Evolutionary conservation across 495 filamentous ascomycete genomes (phyloP).

Genomic region (Penicillium parvum): DNA sequence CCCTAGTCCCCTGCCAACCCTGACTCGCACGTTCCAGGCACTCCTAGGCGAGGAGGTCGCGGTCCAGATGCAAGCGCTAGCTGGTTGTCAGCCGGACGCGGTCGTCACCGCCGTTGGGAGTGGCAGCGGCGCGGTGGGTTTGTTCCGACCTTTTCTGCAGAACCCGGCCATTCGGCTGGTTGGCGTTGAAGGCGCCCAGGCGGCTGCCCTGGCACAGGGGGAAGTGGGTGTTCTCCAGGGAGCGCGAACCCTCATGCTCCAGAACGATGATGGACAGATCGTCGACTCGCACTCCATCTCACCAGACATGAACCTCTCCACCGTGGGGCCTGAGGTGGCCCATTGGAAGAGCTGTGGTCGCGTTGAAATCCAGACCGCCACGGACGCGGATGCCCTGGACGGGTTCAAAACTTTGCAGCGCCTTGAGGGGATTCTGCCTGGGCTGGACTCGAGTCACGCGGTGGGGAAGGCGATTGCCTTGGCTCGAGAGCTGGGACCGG

Average conservation of each 20-base stretch:
- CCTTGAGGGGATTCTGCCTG: conserved; percentile 28
- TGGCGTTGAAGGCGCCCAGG: conserved; percentile 25
- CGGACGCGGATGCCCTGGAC: conserved; percentile 31
- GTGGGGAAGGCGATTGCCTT: conserved; percentile 21
- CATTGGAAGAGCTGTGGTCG: conserved; percentile 31
- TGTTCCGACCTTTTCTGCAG: conserved; percentile 30
- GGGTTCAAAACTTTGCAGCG: conserved; percentile 27
- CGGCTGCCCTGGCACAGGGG: conserved; percentile 25
- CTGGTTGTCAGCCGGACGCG: conserved; percentile 24
- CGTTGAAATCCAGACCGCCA: conserved; percentile 27
- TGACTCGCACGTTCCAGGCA: conserved; percentile 32
- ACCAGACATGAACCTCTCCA: conserved; percentile 32
- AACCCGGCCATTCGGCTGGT: conserved; percentile 15
- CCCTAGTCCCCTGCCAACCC: conserved; percentile 26
- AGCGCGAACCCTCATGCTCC: conserved; percentile 28
- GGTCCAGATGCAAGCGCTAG: conserved; percentile 19
- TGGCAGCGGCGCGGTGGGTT: conserved; percentile 25
- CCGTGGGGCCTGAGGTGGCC: conserved; percentile 31
- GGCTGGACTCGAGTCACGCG: conserved; percentile 34
- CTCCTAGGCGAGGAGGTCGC: conserved; percentile 33
- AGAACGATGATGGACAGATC: conserved; percentile 31
- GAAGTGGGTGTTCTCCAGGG: conserved; percentile 31
- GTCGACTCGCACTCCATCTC: conserved; percentile 29
- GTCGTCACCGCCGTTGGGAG: conserved; percentile 28
- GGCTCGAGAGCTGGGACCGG: conserved; percentile 27